Base-by-base conservation (phyloP, 352 stramenopile genomes). In the Lagenidium sp. region DNA sequence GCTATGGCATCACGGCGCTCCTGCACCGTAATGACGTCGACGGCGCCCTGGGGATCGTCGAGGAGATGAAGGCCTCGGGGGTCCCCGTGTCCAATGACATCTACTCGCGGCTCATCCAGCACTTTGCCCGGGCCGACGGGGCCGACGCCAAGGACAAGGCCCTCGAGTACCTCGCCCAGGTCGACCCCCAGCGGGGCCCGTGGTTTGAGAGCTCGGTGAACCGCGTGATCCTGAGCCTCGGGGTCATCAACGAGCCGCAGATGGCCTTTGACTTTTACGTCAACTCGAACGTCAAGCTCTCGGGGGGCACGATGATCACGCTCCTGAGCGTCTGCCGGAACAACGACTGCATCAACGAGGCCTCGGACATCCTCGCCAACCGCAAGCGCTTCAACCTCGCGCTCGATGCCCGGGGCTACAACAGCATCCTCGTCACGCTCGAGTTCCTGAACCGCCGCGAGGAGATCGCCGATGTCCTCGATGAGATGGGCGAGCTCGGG, bases 211-310 rank as follows among this genome's bases (percentile, higher is more conserved):
- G 63, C 13, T 67, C 72, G 34, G 74, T 89, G 48, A 68, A 89
- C 48, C 77, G 73, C 16, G 65, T 85, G 20, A 82, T 89, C 37
- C 39, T 82, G 29, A 73, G 57, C 16, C 69, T 89, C 44, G 77
- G 77, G 4, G 66, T 82, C 13, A 64, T 66, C n/a, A 45, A 64
- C n/a, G 53, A 83, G 46, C 73, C 77, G 20, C 50, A 68, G 8
- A 65, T 73, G 41, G 50, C 77, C 7, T 89, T 89, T 41, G 72
- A 85, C 30, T 86, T 89, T 39, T 89, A 89, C 59, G 67, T 68
- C 34, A 79, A 84, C 49, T 89, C 77, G 31, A 83, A 66, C 50
- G 86, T 86, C 68, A 84, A 82, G 45, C 60, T 89, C 30, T 82
- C 65, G 47, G 66, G 71, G 19, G 66, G 68, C 21, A 89, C 77